These are phyloP conservation scores for Brettanomyces sp. DNA, from an alignment of 805 yeast species.

Conservation along the genomic window DNA sequence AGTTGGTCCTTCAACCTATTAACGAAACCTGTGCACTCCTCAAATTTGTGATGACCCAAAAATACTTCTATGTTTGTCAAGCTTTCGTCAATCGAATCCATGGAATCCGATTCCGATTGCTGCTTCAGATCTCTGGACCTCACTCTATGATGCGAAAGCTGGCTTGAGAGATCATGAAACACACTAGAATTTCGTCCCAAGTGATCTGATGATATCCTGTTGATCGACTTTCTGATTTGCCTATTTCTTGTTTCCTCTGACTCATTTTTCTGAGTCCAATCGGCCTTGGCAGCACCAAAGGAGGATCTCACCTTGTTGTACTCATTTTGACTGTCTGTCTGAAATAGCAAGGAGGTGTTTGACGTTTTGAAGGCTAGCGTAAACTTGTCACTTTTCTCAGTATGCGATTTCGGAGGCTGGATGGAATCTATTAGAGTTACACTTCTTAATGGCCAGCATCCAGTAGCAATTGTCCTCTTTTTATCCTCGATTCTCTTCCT, in stretches of 20 bases:
- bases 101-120: constrained; percentile 14
- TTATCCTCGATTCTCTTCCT: constrained; percentile 34
- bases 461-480: constrained; percentile 46
- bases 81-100: constrained; percentile 32
- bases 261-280: constrained; percentile 45
- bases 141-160: constrained; percentile 48
- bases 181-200: constrained; percentile 27
- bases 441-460: constrained; percentile 70
- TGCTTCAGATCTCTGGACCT: constrained; percentile 36
- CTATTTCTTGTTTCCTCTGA: constrained; percentile 34
- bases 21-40: constrained; percentile 30
- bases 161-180: constrained; percentile 49
- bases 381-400: constrained; percentile 5
- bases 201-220: constrained; percentile 25
- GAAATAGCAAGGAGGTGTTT: constrained; percentile 39
- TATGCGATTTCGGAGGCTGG: constrained; percentile 2
- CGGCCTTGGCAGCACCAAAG: constrained; percentile 53
- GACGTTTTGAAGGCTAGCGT: constrained; percentile 12
- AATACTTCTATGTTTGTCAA: constrained; percentile 42
- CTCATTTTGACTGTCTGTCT: constrained; percentile 52
- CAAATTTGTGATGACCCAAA: constrained; percentile 37
- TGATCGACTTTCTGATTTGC: constrained; percentile 35
- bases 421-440: constrained; percentile 30
- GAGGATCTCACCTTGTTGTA: constrained; percentile 44
- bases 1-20: constrained; percentile 16